Evolutionary conservation across 2,329 filamentous ascomycete species (phyloP).

Genomic region (Capronia coronata): DNA sequence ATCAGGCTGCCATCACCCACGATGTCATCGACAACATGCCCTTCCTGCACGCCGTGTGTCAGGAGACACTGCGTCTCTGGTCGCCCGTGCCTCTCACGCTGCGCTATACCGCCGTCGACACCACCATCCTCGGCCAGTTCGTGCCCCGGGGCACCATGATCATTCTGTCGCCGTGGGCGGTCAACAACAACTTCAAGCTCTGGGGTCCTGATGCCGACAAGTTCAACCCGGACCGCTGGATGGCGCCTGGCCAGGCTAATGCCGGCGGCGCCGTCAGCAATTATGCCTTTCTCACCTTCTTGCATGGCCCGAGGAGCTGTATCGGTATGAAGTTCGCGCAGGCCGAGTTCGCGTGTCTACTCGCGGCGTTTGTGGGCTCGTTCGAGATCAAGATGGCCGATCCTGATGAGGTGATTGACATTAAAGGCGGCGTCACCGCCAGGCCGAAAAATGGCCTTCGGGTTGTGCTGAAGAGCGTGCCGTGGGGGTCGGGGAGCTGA

Average conservation of each 20-base stretch:
- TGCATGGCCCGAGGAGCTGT: slow-evolving; percentile 53
- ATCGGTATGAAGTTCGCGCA: slow-evolving; percentile 48
- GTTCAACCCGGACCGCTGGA: slow-evolving; percentile 77
- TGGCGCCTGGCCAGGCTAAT: slow-evolving; percentile 45
- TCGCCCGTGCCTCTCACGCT: slow-evolving; percentile 65
- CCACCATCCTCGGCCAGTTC: slow-evolving; percentile 56
- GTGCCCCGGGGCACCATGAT: slow-evolving; percentile 67
- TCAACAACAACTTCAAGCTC: slow-evolving; percentile 61
- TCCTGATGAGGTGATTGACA: slow-evolving; percentile 52
- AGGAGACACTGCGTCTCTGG: slow-evolving; percentile 68
- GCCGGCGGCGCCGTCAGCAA: slow-evolving; percentile 66
- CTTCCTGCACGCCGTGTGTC: slow-evolving; percentile 73
- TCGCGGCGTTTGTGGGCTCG: slow-evolving; percentile 68
- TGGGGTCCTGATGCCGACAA: slow-evolving; percentile 70
- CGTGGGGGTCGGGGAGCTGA: slow-evolving; percentile 53
- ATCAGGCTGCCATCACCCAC: slow-evolving; percentile 26
- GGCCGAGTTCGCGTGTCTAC: slow-evolving; percentile 74
- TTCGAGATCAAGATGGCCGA: slow-evolving; percentile 65
- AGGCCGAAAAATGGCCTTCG: slow-evolving; percentile 66
- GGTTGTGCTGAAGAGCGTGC: slow-evolving; percentile 58
- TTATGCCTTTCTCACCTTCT: slow-evolving; percentile 67
- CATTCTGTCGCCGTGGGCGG: slow-evolving; percentile 57
- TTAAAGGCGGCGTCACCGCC: slow-evolving; percentile 65
- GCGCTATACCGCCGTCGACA: slow-evolving; percentile 59
- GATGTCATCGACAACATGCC: slow-evolving; percentile 63